Base-by-base conservation (phyloP, 768 basidiomycete species). In the Phaeolepiota aurea region DNA sequence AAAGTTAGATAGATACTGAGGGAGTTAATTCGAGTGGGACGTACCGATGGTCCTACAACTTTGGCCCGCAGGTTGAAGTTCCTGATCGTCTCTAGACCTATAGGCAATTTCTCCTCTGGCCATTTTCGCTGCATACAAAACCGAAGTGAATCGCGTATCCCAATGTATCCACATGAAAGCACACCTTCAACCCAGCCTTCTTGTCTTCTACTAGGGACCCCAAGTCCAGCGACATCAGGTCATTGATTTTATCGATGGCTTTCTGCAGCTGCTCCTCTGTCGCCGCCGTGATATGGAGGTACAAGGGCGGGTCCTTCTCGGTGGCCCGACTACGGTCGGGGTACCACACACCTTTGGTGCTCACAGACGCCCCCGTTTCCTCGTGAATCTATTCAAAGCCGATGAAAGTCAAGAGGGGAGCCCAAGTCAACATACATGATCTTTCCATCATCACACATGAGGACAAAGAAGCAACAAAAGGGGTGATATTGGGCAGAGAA, bases 31-130 rank as follows among this genome's bases (percentile, higher is more conserved):
- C 18, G 23, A 31, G n/a, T 5, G 19, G 14, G 32, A 68, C 74
- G 42, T 60, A 89, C 88, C 49, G 76, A 77, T 10, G 91, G 91
- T 10, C 91, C 91, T 20, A 93, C 91, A 12, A 92, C 87, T 62
- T 94, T 94, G 23, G 91, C 91, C 38, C 91, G 73, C 31, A 94
- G 79, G 57, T 94, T 93, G 62, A 94, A 94, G 60, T 92, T 92
- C 37, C 91, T 72, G 46, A 93, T 75, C 31, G 77, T 78, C 19
- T 94, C 89, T 38, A 94, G 55, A 4, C 78, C 81, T 33, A 94
- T 84, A 0, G 77, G 77, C 4, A 94, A 60, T 61, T 92, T 92
- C 59, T 89, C 89, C 54, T 93, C 91, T 1, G 89, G 88, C 91
- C 91, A 93, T 74, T 90, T 92, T 40, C 86, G 72, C 83, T 88